Base-by-base conservation (phyloP, 306 rosid species). In the Cicer cuneatum region DNA sequence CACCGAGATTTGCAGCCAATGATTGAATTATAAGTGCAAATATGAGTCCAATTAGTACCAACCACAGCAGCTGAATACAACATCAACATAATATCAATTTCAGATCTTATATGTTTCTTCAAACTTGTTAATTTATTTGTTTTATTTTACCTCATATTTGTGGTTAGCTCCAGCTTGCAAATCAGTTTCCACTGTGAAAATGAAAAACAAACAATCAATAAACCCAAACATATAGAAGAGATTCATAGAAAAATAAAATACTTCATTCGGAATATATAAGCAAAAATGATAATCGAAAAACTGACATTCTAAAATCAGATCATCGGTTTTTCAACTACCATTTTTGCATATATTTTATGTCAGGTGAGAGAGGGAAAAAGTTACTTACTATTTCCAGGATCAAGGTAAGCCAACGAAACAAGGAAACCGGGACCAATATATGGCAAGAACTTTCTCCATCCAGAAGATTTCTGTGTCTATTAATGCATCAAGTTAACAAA, bases 21-120 rank as follows among this genome's bases (percentile, higher is more conserved):
- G 98, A 93, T 39, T 93, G 98, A 57, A 93, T 91, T 13, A 93
- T 88, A 71, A 91, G 93, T 0, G 97, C 96, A 79, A 93, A 93
- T 15, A 91, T 2, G 56, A 93, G 14, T 51, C 98, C 98, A 72
- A 93, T 66, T 1, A 93, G 91, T 64, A 93, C 68, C 72, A 93
- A 85, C 98, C 98, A 93, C n/a, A 93, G 83, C 41, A 89, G 87
- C 98, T 93, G 96, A 66, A 77, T 13, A 61, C 11, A 46, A 0
- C 47, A 61, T 0, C 13, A 73, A 10, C 33, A 18, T 24, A n/a
- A 46, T 21, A 59, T 59, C 6, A 67, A 60, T 5, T 47, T 56
- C 45, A 56, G 42, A 54, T 0, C 5, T 71, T 51, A 41, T 57
- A 53, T 56, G 7, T 18, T n/a, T 18, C 14, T 49, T 14, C 3